Conservation (phyloP, 169 alveolate genomes). For the Neospora caninum region DNA sequence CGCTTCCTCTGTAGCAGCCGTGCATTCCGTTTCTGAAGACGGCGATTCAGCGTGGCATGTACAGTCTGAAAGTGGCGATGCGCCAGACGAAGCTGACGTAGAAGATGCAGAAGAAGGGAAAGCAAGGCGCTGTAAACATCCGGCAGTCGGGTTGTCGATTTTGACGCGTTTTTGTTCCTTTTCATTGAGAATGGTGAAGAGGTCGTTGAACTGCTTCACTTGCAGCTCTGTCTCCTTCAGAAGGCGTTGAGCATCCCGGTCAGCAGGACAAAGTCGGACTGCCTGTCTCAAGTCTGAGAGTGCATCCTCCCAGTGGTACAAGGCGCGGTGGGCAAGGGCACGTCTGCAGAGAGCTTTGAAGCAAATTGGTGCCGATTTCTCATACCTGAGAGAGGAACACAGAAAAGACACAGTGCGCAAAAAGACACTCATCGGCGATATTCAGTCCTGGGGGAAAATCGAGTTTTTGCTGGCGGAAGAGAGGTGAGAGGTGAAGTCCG, state of each 20-base stretch:
- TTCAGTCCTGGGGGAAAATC: too few species aligned
- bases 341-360: slow-evolving; percentile 31
- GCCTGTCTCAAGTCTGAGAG: slow-evolving; percentile 10
- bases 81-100: background rate
- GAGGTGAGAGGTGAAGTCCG: too few species aligned
- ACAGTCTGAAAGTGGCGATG: too few species aligned
- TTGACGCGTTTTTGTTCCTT: too few species aligned
- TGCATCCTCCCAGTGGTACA: slow-evolving; percentile 1
- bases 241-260: background rate
- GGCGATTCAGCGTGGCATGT: too few species aligned
- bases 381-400: background rate
- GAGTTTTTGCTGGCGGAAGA: too few species aligned
- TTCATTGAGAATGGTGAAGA: background rate
- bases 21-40: too few species aligned
- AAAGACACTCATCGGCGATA: background rate
- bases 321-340: slow-evolving; percentile 21
- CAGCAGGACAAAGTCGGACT: background rate
- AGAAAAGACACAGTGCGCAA: background rate
- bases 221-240: slow-evolving; percentile 9
- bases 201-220: background rate
- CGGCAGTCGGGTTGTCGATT: too few species aligned
- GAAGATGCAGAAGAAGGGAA: background rate
- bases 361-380: background rate
- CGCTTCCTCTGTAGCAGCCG: too few species aligned
- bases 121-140: background rate